Evolutionary conservation across 2,329 filamentous ascomycete genomes (phyloP), one percentile per base, ranked within the genome.

Genomic region (Drechslera avenae): DNA sequence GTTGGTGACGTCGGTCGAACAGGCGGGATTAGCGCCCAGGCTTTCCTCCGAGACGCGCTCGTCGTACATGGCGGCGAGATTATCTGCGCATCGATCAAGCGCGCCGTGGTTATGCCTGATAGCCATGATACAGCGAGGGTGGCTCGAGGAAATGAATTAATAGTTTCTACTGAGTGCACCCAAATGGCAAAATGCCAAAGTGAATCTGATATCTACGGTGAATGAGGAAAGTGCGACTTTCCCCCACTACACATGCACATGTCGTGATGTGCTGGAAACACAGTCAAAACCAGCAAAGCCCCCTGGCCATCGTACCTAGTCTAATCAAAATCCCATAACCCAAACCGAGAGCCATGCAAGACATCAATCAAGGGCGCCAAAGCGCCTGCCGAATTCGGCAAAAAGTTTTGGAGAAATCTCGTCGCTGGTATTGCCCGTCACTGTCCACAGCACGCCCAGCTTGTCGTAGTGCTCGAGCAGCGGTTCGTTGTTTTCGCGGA

Each of bases 341-440:
- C 40, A 46, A n/a, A 17, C 36, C 28, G 14, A 39, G 43, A 19
- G 33, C 36, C 31, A 21, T 39, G 17, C 8, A 42, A 39, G 45
- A 49, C 35, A 60, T 61, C 48, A 68, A 28, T 53, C 57, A 39
- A 57, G 41, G 32, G 45, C 59, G 43, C 66, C 80, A 75, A 97
- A 97, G 49, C 88, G 83, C 68, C 79, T 84, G 76, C 90, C 86
- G 72, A 99, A 90, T 75, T 96, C 91, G 7, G 79, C 76, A 67
- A 91, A 89, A 21, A 99, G 79, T 78, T 91, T 86, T n/a, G 94
- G 94, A 46, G 83, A 92, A 63, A 99, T 99, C 76, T 97, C 94
- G 69, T 99, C 90, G 68, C 91, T 96, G 72, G 86, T 93, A 75
- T 92, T 85, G 17, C 94, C 94, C 62, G 90, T 81, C 3, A 97